phyloP scores from a whole-genome alignment of 2,329 filamentous ascomycete genomes.

The Colletotrichum zoysiae region DNA sequence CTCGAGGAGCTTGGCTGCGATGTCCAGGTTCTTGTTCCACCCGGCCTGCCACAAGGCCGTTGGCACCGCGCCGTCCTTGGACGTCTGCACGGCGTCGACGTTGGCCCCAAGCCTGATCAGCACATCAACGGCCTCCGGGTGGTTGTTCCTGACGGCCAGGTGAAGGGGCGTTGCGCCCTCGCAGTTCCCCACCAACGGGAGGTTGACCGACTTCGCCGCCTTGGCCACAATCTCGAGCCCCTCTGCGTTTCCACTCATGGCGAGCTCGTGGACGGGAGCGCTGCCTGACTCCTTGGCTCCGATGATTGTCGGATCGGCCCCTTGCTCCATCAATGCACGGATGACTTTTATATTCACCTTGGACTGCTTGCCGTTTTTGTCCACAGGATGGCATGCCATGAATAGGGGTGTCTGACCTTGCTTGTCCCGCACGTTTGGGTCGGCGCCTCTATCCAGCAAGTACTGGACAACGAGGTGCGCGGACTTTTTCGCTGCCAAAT shows the following conservation, averaged over 20 bases:
- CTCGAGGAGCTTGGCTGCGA: constrained; percentile 18
- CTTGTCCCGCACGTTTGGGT: constrained; percentile 24
- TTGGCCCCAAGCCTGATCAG: constrained; percentile 22
- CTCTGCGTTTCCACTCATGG: constrained; percentile 8
- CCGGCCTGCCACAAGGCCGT: constrained; percentile 20
- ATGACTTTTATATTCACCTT: constrained; percentile 14
- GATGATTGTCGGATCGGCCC: constrained; percentile 27
- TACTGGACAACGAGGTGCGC: constrained; percentile 15
- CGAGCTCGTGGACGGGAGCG: constrained; percentile 23
- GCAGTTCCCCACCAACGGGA: not conserved
- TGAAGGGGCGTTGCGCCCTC: constrained; percentile 18
- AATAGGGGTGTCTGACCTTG: constrained; percentile 21
- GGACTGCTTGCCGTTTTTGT: constrained; percentile 11
- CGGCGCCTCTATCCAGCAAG: constrained; percentile 34
- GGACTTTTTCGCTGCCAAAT: constrained; percentile 19
- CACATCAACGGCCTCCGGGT: constrained; percentile 11
- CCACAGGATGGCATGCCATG: constrained; percentile 18
- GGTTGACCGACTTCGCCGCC: constrained; percentile 16
- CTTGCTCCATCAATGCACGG: constrained; percentile 11
- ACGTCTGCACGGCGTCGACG: constrained; percentile 19
- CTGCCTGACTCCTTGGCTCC: constrained; percentile 1
- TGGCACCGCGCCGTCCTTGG: constrained; percentile 2
- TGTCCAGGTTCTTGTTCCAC: constrained; percentile 4
- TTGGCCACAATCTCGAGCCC: constrained; percentile 14
- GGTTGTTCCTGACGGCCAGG: constrained; percentile 10